Evolutionary conservation across 2,329 filamentous ascomycete genomes (phyloP).

Genomic region (Fusarium aywerte): DNA sequence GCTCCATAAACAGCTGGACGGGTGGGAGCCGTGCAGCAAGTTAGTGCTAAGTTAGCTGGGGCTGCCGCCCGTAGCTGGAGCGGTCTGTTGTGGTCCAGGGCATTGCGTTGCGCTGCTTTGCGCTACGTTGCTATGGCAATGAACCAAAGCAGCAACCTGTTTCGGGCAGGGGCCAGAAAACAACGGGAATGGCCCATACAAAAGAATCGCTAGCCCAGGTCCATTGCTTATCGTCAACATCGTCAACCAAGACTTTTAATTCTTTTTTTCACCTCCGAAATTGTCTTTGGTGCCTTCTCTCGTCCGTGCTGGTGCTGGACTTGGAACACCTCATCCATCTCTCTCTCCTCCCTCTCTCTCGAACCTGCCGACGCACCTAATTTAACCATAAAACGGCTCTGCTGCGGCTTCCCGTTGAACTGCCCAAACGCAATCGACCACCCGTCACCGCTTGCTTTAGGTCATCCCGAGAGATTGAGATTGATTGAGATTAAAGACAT

Average conservation of each 20-base stretch:
- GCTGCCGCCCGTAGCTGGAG: constrained; percentile 6
- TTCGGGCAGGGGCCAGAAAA: constrained; percentile 41
- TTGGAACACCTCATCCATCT: constrained; percentile 9
- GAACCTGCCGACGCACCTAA: neutral
- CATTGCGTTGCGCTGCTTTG: neutral
- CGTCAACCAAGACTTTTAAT: constrained; percentile 41
- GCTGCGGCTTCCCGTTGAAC: constrained; percentile 29
- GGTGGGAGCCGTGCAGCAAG: neutral
- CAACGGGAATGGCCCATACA: constrained; percentile 28
- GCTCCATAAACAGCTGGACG: constrained; percentile 3
- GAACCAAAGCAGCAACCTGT: constrained; percentile 31
- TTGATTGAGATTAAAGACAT: constrained; percentile 27
- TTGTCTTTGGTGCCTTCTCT: constrained; percentile 36
- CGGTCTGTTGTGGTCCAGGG: constrained; percentile 22
- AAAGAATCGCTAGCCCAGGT: constrained; percentile 31
- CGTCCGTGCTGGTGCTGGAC: constrained; percentile 34
- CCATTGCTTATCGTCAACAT: constrained; percentile 28
- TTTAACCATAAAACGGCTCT: constrained; percentile 13
- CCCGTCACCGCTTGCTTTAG: constrained; percentile 40
- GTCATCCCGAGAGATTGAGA: constrained; percentile 16
- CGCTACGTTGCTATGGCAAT: constrained; percentile 39
- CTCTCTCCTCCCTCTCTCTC: neutral
- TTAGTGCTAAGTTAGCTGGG: constrained; percentile 1
- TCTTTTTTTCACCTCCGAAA: constrained; percentile 29
- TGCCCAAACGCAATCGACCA: constrained; percentile 25